These are phyloP conservation scores for Talaromyces liani DNA, from an alignment of 495 filamentous ascomycete species.

Conservation along the genomic window DNA sequence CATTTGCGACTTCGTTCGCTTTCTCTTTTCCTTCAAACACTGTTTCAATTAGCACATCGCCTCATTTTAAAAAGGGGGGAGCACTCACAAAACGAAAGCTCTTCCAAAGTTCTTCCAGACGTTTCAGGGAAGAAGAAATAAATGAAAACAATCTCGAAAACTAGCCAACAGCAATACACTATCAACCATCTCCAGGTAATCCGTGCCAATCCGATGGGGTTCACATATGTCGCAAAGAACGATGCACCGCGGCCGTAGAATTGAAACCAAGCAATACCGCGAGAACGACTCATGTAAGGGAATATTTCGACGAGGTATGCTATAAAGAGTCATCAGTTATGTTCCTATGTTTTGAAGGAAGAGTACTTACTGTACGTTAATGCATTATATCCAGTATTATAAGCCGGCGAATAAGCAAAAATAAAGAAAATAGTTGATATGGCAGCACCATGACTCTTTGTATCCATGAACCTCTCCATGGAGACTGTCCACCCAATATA, in stretches of 20 bases:
- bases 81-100: conserved; percentile 54
- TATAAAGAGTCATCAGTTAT: not conserved
- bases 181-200: conserved; percentile 55
- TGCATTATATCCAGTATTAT: conserved; percentile 64
- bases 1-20: conserved; percentile 33
- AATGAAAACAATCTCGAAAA: conserved; percentile 49
- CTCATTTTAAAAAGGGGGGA: not conserved
- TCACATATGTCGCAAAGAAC: conserved; percentile 58
- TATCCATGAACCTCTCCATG: conserved; percentile 45
- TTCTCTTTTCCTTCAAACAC: conserved; percentile 49
- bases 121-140: conserved; percentile 63
- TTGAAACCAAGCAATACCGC: conserved; percentile 57
- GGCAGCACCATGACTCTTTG: conserved; percentile 32
- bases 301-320: conserved; percentile 49
- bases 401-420: conserved; percentile 55
- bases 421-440: conserved; percentile 54
- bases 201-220: conserved; percentile 51
- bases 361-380: conserved; percentile 49
- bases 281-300: conserved; percentile 52
- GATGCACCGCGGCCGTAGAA: conserved; percentile 47
- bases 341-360: not conserved
- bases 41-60: conserved; percentile 15
- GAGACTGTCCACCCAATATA: conserved; percentile 55
- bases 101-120: conserved; percentile 52
- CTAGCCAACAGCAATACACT: conserved; percentile 55